Conservation (phyloP, 73 alveolate species). For the Paramecium tetraurelia region DNA sequence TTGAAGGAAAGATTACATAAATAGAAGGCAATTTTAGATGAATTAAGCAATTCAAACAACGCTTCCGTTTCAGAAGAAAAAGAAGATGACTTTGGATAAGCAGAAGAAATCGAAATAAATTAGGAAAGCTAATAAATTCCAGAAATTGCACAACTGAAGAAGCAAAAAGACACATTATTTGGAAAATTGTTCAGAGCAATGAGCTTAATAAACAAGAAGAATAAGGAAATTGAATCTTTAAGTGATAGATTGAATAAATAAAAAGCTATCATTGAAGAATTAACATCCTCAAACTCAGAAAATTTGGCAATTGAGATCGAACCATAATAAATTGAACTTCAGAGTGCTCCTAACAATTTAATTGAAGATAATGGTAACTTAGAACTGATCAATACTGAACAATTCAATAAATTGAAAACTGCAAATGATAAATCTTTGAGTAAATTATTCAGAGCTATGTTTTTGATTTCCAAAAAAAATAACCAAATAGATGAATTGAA, state of each 20-base stretch:
- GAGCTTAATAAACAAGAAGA: not conserved
- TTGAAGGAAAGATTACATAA: not conserved
- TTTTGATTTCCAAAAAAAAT: not conserved
- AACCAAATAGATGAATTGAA: not conserved
- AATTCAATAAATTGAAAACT: not conserved
- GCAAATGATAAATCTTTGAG: not conserved
- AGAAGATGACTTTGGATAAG: not conserved
- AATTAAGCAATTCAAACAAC: not conserved
- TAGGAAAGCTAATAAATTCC: not conserved
- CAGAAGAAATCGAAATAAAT: not conserved
- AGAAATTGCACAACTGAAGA: not conserved
- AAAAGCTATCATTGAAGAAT: not conserved
- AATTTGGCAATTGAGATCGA: not conserved
- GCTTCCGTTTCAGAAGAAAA: not conserved
- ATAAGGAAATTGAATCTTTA: not conserved
- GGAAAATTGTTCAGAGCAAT: not conserved
- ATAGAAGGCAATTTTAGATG: not conserved
- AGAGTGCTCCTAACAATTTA: not conserved
- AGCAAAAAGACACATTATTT: not conserved
- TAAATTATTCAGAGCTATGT: not conserved
- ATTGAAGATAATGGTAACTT: not conserved
- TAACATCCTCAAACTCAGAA: not conserved
- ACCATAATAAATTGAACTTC: not conserved
- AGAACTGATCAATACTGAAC: not conserved
- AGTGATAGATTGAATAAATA: not conserved